These are phyloP conservation scores for Chlorella sp. DNA, from an alignment of 139 green algal species.

Conservation along the genomic window DNA sequence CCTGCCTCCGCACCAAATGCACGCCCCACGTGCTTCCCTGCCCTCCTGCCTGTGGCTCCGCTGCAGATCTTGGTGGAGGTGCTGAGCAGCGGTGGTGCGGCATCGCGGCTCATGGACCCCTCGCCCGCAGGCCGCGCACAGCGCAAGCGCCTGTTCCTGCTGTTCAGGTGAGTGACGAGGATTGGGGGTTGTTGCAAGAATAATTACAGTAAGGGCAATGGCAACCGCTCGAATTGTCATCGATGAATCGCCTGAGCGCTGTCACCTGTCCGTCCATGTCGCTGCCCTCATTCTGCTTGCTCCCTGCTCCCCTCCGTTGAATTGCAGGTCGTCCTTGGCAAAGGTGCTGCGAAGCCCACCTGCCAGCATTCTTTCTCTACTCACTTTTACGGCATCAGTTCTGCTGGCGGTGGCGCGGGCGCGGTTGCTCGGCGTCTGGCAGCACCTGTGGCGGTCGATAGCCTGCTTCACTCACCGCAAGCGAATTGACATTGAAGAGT, in stretches of 20 bases:
- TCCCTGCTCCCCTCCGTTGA: no score
- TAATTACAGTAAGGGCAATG: no score
- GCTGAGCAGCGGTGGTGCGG: constrained; percentile 9
- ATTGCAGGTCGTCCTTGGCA: constrained; percentile 5
- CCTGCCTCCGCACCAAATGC: no score
- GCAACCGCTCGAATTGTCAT: no score
- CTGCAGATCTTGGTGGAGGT: constrained; percentile 28
- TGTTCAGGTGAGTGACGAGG: constrained; percentile 32
- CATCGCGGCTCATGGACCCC: constrained; percentile 7
- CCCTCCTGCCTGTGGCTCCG: not conserved
- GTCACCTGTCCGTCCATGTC: no score
- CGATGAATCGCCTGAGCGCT: not conserved
- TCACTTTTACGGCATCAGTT: constrained; percentile 39
- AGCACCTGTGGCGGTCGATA: no score
- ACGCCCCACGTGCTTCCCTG: not conserved
- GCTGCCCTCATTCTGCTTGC: no score
- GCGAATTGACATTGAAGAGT: no score
- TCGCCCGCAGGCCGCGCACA: constrained; percentile 35
- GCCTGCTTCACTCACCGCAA: no score
- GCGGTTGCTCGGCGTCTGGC: no score
- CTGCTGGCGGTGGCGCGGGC: not conserved
- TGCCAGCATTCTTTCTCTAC: constrained; percentile 20
- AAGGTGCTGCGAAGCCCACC: constrained; percentile 40
- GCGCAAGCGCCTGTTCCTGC: constrained; percentile 42
- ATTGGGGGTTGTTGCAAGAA: no score